These are phyloP conservation scores for Aureobasidium sp. DNA, from an alignment of 2,329 filamentous ascomycete genomes.

Conservation along the genomic window DNA sequence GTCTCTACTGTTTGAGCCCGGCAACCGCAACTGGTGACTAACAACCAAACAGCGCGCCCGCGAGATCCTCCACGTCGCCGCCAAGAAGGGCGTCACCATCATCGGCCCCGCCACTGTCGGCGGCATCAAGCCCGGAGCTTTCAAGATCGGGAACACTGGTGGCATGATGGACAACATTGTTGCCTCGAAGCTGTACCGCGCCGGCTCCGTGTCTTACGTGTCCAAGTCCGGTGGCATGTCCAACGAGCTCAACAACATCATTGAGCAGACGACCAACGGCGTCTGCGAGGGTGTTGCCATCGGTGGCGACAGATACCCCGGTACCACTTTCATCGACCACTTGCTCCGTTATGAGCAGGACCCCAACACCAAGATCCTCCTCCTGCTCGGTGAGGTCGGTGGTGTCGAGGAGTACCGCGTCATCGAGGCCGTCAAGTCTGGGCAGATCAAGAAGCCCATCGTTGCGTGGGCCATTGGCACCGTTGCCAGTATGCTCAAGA, in stretches of 20 bases:
- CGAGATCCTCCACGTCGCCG: constrained; percentile 92
- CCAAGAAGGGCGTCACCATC: constrained; percentile 99
- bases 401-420: constrained; percentile 99
- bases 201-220: constrained; percentile 97
- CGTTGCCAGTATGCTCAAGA: constrained; percentile 99
- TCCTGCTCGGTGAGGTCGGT: constrained; percentile 95
- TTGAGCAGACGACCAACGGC: constrained; percentile 91
- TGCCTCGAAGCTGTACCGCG: constrained; percentile 98
- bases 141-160: constrained; percentile 99
- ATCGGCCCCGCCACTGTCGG: constrained; percentile 97
- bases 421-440: constrained; percentile 93
- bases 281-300: constrained; percentile 99
- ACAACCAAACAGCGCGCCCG: constrained; percentile 66
- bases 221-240: constrained; percentile 99
- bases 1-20: constrained; percentile 30
- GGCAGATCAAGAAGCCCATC: constrained; percentile 94
- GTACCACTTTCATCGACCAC: constrained; percentile 99
- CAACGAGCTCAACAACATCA: constrained; percentile 99
- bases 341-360: constrained; percentile 93
- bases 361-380: constrained; percentile 93
- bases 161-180: constrained; percentile 99
- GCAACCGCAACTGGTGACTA: neutral
- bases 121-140: constrained; percentile 98
- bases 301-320: constrained; percentile 96
- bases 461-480: constrained; percentile 99